Evolutionary conservation across 768 basidiomycete genomes (phyloP), one percentile per base, ranked within the genome.

Genomic region (Mycena epipterygia): DNA sequence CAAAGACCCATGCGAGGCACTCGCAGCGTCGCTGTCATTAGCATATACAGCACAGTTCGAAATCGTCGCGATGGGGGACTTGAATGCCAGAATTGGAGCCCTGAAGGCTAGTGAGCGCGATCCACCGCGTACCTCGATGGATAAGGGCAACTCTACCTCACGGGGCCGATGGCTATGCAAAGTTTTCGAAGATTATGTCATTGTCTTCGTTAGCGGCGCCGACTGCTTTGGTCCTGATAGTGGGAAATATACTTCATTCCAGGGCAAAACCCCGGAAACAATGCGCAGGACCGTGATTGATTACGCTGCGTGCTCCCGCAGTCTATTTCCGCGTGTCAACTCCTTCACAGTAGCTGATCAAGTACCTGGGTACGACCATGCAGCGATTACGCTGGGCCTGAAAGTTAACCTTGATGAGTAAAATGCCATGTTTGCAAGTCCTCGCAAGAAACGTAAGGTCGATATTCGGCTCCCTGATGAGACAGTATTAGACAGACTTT

Each of bases 231-330:
- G 67, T 13, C 51, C 58, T 14, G 41, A 46, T 16, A 62, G 67
- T 55, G 27, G 35, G 0, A 56, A 57, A 23, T 56, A 35, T 35
- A 66, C 64, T 25, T 66, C 64, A 1, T 68, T 68, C 23, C 67
- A 68, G 29, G 67, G 67, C 27, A n/a, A 23, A 30, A 16, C 11
- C n/a, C n/a, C n/a, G n/a, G n/a, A n/a, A 19, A 12, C 53, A 5
- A 17, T 32, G 27, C 59, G 55, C 14, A 21, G 29, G 4, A 53
- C 58, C 13, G 52, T 68, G 0, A 68, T 68, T 23, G 58, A 68
- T 59, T 68, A 68, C 37, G 67, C 37, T 16, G 51, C 42, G 2
- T 52, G 48, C 51, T 62, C 59, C 12, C 11, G 0, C n/a, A 12
- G 17, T 27, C 33, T 23, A n/a, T 55, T 2, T 68, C n/a, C 30